Evolutionary conservation across 768 basidiomycete species (phyloP), one percentile per base, ranked within the genome.

Genomic region (Calocybe cyanea): DNA sequence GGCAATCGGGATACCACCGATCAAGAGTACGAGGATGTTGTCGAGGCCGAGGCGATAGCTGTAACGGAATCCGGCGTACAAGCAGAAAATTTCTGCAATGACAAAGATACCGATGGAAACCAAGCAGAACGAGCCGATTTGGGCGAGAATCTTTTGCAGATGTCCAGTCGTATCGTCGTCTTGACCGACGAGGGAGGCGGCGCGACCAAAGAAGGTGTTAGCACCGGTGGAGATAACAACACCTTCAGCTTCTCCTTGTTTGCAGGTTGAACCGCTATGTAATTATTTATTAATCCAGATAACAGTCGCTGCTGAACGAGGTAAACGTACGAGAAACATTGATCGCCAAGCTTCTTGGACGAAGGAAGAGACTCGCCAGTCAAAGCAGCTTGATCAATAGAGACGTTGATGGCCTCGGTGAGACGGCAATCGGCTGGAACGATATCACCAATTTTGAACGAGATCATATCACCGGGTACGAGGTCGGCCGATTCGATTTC

Each of bases 401-500:
- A 95, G 31, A 98, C 89, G 70, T 97, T 96, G 80, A 97, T 83
- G 43, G 94, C 83, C 64, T 98, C 95, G 6, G 85, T 87, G 48
- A 98, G 85, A 78, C 94, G 92, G 69, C 94, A 96, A 63, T 97
- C 95, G 51, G 93, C 94, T 43, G 95, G 92, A 48, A 97, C 95
- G 53, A 98, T 89, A 60, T 97, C 95, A 73, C 95, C 95, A 66
- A 97, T 97, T 72, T 98, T 98, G 91, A 97, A 98, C 3, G 92
- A 76, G 49, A 98, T 71, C 78, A 96, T 87, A 61, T 98, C 95
- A 63, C 94, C 95, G 40, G 95, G 95, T 28, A 96, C 93, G 43
- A 98, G 82, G 28, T 73, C 78, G 28, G 93, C 57, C 0, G 92
- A 93, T 61, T 98, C 95, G 54, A 97, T 87, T 65, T 98, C 95